Percentiles rank a stretch among this genome's conserved stretches.
phyloP scores from a whole-genome alignment of 208 protist species.

The Crithidia expoeki region DNA sequence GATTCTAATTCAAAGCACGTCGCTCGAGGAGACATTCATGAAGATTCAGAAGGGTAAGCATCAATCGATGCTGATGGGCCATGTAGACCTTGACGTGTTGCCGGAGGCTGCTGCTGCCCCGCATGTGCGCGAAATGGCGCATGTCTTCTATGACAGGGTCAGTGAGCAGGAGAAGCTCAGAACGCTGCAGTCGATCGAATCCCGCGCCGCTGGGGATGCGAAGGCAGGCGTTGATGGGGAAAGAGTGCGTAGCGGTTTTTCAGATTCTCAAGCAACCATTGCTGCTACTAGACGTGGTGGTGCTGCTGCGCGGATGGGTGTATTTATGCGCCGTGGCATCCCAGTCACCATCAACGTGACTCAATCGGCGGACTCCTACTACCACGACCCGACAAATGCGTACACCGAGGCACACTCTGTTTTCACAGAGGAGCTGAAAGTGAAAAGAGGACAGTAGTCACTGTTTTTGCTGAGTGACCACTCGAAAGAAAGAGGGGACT shows the following conservation, averaged over 20 bases:
- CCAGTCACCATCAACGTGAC: conserved; percentile 57
- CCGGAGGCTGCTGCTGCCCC: conserved; percentile 64
- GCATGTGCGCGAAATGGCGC: conserved; percentile 65
- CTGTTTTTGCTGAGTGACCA: no score
- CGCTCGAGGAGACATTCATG: conserved; percentile 52
- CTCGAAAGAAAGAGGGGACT: no score
- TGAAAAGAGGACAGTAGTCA: conserved; percentile 42
- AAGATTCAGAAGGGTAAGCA: conserved; percentile 66
- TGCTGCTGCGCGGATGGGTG: conserved; percentile 25
- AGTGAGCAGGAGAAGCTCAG: conserved; percentile 14
- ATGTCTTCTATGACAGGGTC: conserved; percentile 62
- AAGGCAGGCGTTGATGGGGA: not conserved
- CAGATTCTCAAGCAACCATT: not conserved
- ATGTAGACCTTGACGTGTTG: conserved; percentile 78
- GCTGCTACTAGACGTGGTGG: not conserved
- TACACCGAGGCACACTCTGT: conserved; percentile 88
- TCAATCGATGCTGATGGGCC: conserved; percentile 70
- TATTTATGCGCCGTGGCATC: conserved; percentile 50
- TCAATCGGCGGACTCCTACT: conserved; percentile 78
- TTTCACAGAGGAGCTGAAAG: conserved; percentile 83
- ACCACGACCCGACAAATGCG: conserved; percentile 70
- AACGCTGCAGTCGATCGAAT: not conserved
- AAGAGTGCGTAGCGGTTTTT: no score
- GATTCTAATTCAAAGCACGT: conserved; percentile 74
- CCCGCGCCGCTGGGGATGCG: not conserved